Conservation (phyloP, 441 rosid species). For the Pelargonium myrrhifolium region DNA sequence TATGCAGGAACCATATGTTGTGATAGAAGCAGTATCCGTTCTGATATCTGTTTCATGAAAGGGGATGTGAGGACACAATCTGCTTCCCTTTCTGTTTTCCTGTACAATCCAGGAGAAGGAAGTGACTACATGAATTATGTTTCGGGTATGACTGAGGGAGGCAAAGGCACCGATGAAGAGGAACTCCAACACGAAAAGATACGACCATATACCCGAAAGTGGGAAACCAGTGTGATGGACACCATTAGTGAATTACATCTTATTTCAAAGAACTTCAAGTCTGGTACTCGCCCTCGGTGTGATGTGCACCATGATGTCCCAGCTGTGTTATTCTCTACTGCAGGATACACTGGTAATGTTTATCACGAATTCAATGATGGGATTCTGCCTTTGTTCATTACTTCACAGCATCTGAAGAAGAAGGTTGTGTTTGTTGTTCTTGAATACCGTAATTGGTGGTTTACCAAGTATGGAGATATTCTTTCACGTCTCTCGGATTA, state of each 20-base stretch:
- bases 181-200: slow-evolving; percentile 50
- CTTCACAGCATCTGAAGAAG: slow-evolving; percentile 68
- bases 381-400: slow-evolving; percentile 69
- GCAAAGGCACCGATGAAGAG: slow-evolving; percentile 1
- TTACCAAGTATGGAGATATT: slow-evolving; percentile 60
- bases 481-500: slow-evolving; percentile 55
- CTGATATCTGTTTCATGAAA: slow-evolving; percentile 72
- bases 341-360: slow-evolving; percentile 85
- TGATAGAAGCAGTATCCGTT: slow-evolving; percentile 61
- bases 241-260: slow-evolving; percentile 65
- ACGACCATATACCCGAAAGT: slow-evolving; percentile 84
- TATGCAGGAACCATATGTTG: slow-evolving; percentile 72
- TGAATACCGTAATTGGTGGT: slow-evolving; percentile 95
- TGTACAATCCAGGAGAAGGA: slow-evolving; percentile 22
- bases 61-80: slow-evolving; percentile 75
- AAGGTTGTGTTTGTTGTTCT: slow-evolving; percentile 75
- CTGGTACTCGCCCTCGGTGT: slow-evolving; percentile 29
- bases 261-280: slow-evolving; percentile 27
- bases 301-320: slow-evolving; percentile 73
- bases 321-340: slow-evolving; percentile 75
- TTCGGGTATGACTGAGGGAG: neutral
- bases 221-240: slow-evolving; percentile 79
- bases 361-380: slow-evolving; percentile 96
- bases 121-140: neutral
- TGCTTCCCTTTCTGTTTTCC: slow-evolving; percentile 52